phyloP scores from a whole-genome alignment of 371 early-diverging fungal genomes.

The Mucor irregularis region DNA sequence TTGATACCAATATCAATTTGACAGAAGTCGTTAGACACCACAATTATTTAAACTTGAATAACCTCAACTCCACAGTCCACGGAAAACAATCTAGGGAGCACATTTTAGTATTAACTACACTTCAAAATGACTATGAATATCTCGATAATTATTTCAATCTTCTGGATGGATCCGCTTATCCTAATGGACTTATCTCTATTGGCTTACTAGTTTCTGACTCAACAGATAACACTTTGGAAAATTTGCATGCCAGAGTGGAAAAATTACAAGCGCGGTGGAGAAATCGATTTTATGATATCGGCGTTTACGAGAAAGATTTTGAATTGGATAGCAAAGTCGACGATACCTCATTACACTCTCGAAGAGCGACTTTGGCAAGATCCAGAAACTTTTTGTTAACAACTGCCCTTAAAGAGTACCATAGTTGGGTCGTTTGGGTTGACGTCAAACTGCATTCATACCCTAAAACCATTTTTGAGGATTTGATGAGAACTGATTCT shows the following conservation, averaged over 20 bases:
- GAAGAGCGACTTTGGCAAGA: conserved; percentile 50
- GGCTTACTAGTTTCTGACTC: conserved; percentile 53
- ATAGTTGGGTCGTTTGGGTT: conserved; percentile 58
- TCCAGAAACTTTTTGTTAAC: conserved; percentile 55
- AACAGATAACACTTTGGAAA: conserved; percentile 38
- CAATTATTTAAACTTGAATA: conserved; percentile 13
- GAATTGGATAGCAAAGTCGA: conserved; percentile 3
- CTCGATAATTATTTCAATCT: conserved; percentile 49
- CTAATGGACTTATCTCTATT: conserved; percentile 42
- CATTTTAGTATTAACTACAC: conserved; percentile 41
- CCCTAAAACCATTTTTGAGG: conserved; percentile 51
- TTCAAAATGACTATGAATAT: conserved; percentile 47
- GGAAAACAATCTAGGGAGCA: conserved; percentile 19
- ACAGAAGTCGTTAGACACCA: background rate
- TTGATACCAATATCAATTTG: no score
- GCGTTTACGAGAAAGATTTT: conserved; percentile 22
- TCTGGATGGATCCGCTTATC: conserved; percentile 39
- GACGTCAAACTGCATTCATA: conserved; percentile 53
- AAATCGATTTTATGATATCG: conserved; percentile 24
- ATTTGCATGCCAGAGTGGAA: conserved; percentile 27
- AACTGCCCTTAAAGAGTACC: conserved; percentile 44
- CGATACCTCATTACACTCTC: conserved; percentile 14
- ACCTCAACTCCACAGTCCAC: conserved; percentile 10
- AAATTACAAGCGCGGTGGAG: conserved; percentile 29
- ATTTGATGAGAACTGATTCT: conserved; percentile 48